A percentile compares a stretch with the other conserved stretches of the same genome.
Conservation (phyloP, 768 basidiomycete species). For the Jaapia argillacea region DNA sequence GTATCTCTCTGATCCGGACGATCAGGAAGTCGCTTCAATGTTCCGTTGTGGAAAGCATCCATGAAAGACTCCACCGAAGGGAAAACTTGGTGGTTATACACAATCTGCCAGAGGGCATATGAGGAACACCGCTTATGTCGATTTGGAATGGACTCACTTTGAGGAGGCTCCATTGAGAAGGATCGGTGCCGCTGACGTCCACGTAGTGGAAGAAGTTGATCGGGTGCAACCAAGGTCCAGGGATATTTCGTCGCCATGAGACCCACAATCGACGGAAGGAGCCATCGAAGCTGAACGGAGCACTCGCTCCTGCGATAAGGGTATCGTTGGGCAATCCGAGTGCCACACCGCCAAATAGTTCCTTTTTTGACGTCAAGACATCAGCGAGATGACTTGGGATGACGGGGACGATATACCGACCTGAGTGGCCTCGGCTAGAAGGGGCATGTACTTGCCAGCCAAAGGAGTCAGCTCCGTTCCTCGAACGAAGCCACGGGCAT, state of each 20-base stretch:
- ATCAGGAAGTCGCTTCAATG: slow-evolving; percentile 30
- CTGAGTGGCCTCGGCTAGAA: slow-evolving; percentile 29
- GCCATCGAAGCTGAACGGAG: slow-evolving; percentile 52
- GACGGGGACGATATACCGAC: slow-evolving; percentile 20
- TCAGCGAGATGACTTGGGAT: too few species aligned
- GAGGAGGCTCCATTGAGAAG: slow-evolving; percentile 38
- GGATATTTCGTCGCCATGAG: slow-evolving; percentile 35
- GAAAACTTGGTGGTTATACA: slow-evolving; percentile 55
- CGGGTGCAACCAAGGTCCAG: slow-evolving; percentile 45
- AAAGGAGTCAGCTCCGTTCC: slow-evolving; percentile 21
- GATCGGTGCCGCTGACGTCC: slow-evolving; percentile 44
- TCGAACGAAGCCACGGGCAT: slow-evolving; percentile 31
- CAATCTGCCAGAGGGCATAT: slow-evolving; percentile 22
- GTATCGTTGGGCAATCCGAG: slow-evolving; percentile 38
- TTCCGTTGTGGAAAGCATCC: slow-evolving; percentile 41
- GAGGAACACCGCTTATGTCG: not conserved
- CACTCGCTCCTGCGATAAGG: slow-evolving; percentile 32
- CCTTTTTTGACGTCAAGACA: slow-evolving; percentile 21
- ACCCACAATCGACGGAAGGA: slow-evolving; percentile 47
- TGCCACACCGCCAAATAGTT: slow-evolving; percentile 37
- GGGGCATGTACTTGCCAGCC: slow-evolving; percentile 22
- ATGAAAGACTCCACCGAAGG: slow-evolving; percentile 35
- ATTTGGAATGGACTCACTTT: slow-evolving; percentile 27
- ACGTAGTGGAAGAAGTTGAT: slow-evolving; percentile 48
- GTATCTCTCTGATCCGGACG: slow-evolving; percentile 18